phyloP scores from a whole-genome alignment of 805 yeast species.

The Yarrowia yakushimensis region DNA sequence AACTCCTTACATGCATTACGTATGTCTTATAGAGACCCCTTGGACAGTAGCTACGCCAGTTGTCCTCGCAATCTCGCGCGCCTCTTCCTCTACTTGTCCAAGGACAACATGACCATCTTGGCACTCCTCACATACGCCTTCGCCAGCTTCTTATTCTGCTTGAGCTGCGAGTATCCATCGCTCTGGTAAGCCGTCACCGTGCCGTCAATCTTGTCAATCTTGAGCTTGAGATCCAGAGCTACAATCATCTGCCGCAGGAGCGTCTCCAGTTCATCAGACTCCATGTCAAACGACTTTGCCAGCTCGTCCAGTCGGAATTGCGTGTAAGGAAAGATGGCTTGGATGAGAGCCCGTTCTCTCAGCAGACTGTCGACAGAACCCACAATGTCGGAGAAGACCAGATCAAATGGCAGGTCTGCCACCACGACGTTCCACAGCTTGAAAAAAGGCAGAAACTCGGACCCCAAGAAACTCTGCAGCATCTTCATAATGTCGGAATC shows the following conservation, averaged over 20 bases:
- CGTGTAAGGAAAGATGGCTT: constrained; percentile 10
- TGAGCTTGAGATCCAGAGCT: background rate
- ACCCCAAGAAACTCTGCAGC: constrained; percentile 5
- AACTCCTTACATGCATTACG: too few relatives aligned
- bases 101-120: constrained; percentile 3
- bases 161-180: background rate
- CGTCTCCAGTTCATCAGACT: background rate
- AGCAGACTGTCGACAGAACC: background rate
- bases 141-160: background rate
- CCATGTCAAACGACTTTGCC: constrained; percentile 11
- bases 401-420: background rate
- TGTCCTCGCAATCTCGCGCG: background rate
- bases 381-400: background rate
- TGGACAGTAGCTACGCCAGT: too few relatives aligned
- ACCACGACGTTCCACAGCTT: background rate
- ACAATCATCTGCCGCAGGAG: constrained; percentile 18
- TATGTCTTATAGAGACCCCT: too few relatives aligned
- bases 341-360: constrained; percentile 4
- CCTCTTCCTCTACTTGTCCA: background rate
- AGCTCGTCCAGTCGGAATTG: constrained; percentile 9
- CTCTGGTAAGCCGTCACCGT: constrained; percentile 13
- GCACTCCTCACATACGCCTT: constrained; percentile 2
- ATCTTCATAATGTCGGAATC: background rate
- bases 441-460: constrained; percentile 4
- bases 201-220: constrained; percentile 17